Percentiles rank a stretch among this genome's conserved stretches.
Evolutionary conservation across 2,329 filamentous ascomycete genomes (phyloP).

Genomic region (Venturia aucupariae): DNA sequence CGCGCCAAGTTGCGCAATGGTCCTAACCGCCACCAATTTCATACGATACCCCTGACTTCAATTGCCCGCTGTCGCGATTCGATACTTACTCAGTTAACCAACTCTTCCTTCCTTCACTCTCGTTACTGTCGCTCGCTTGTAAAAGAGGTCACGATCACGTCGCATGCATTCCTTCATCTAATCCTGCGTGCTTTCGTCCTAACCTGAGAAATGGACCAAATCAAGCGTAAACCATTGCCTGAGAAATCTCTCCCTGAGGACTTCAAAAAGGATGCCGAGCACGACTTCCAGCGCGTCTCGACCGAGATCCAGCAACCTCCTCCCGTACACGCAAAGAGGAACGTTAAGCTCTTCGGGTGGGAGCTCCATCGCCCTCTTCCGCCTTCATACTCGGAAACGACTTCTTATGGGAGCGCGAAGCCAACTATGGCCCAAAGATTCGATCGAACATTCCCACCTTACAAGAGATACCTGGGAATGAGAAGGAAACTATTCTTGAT

Average conservation of each 20-base stretch:
- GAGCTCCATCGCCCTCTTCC: not conserved
- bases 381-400: not conserved
- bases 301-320: not conserved
- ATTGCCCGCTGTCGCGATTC: not conserved
- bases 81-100: not conserved
- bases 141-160: not conserved
- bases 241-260: not conserved
- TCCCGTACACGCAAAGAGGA: not conserved
- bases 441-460: not conserved
- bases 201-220: not conserved
- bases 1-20: not conserved
- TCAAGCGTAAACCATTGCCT: not conserved
- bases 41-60: not conserved
- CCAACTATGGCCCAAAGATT: not conserved
- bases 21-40: not conserved
- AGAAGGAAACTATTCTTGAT: conserved; percentile 7
- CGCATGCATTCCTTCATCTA: not conserved
- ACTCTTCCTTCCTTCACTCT: not conserved
- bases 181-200: not conserved
- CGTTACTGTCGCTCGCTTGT: not conserved
- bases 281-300: not conserved
- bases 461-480: conserved; percentile 12
- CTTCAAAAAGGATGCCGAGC: not conserved
- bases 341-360: not conserved
- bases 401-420: not conserved